Base-by-base conservation (phyloP, 1,284 basidiomycete species). In the Austroboletus rostrupii region DNA sequence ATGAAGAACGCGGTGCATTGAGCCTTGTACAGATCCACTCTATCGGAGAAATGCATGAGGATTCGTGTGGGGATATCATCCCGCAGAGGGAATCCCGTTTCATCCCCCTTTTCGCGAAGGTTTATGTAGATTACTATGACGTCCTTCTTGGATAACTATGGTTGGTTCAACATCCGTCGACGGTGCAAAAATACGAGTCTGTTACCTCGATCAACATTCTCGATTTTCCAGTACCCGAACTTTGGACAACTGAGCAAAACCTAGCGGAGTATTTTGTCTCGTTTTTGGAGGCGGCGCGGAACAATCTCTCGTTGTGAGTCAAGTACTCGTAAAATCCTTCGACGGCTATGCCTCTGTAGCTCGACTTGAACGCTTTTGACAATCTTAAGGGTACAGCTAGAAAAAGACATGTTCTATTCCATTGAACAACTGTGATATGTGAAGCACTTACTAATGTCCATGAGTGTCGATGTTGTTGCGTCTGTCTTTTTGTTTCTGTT, bases 141-240 rank as follows among this genome's bases (percentile, higher is more conserved):
- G 1, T 33, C 38, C n/a, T 56, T 52, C 38, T 36, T 53, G 21
- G 39, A 9, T n/a, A 62, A 33, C 59, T 60, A 14, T 1, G 1
- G 3, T 26, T 9, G 1, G 23, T 37, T 58, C 12, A 50, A 45
- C 1, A 4, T 13, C 1, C 12, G 8, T 3, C 8, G 2, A 33
- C 17, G 2, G 11, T 10, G 35, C 9, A 21, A n/a, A 19, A 38
- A 20, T 28, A 36, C 10, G 14, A 2, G 13, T 6, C 1, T 7
- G 8, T 38, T 33, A 55, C 60, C 55, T 63, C 57, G 0, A 47
- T 55, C 3, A 61, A 10, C 32, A 62, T 33, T 16, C 60, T 55
- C 7, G 61, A 54, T 43, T 64, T 62, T 0, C 61, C 60, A 0
- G 59, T 61, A 0, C 61, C 60, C 0, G 61, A 63, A 10, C 60